Evolutionary conservation across 2,329 filamentous ascomycete genomes (phyloP).

Genomic region (Talaromyces sp.): DNA sequence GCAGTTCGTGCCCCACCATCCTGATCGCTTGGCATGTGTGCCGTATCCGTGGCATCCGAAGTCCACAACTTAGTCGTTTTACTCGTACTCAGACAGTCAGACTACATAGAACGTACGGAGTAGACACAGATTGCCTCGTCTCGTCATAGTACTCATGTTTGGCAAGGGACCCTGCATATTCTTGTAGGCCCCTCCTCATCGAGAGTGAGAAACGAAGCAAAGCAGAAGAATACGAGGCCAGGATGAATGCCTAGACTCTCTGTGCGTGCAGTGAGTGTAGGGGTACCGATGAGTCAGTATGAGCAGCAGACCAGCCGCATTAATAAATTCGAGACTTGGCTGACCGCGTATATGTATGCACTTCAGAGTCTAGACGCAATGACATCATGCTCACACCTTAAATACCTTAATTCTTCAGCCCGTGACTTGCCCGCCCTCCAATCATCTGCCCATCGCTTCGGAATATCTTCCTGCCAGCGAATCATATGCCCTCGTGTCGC

Average conservation of each 20-base stretch:
- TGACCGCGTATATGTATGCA: background rate
- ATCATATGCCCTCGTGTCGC: background rate
- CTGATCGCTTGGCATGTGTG: background rate
- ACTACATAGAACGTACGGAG: no score
- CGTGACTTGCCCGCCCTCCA: background rate
- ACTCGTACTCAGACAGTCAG: no score
- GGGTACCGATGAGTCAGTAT: background rate
- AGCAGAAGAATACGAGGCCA: background rate
- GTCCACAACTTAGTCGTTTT: background rate
- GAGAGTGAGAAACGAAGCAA: background rate
- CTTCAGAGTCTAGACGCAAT: background rate
- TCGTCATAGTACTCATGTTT: background rate
- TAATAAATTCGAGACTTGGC: background rate
- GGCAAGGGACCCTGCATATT: background rate
- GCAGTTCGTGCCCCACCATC: background rate
- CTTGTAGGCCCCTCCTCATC: background rate
- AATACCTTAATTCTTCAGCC: slow-evolving; percentile 1
- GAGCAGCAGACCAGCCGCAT: background rate
- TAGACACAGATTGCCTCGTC: no score
- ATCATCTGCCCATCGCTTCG: background rate
- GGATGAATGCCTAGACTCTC: background rate
- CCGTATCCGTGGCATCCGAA: background rate
- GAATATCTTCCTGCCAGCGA: background rate
- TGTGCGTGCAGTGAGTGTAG: background rate
- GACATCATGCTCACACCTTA: background rate